Evolutionary conservation across 768 basidiomycete genomes (phyloP), one percentile per base, ranked within the genome.

Genomic region (Russula ochroleuca): DNA sequence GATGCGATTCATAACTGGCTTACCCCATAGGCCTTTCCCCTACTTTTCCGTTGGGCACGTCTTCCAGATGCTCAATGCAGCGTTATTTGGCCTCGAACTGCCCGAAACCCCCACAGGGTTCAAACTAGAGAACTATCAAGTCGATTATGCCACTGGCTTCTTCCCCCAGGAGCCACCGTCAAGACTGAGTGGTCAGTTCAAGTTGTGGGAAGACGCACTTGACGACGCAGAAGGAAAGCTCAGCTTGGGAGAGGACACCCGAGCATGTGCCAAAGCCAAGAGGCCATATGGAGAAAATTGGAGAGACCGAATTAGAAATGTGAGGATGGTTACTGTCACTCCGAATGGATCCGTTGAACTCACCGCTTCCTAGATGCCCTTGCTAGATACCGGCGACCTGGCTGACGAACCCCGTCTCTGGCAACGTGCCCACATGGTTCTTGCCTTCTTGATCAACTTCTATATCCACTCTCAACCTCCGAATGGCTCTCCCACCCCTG

Each of bases 381-480:
- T 87, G 45, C 78, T 96, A 15, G 79, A 83, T 57, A 84, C 82
- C 13, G 74, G 78, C 35, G 68, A 72, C 14, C 78, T 95, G 35
- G 74, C 78, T 28, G 69, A 71, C 47, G 82, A 90, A 67, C 73
- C 84, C 35, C 84, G 85, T 35, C 74, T 80, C 54, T 80, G 92
- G 17, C 88, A 94, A 66, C 85, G 94, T 52, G 94, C 93, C 1
- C 94, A 98, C 76, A 79, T 88, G 72, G 90, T 97, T 53, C 81
- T 98, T 40, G 84, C 94, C 8, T 97, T 90, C 81, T 82, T 98
- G 51, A 79, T 90, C 50, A 90, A 93, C 76, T 92, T 92, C 73
- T 99, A 94, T 75, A 85, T 87, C 28, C 95, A 98, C 75, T 91
- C 91, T 1, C 80, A 83, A 43, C 86, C 86, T 9, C 74, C 75